Conservation (phyloP, 139 green algal genomes). For the Yamagishiella unicocca region DNA sequence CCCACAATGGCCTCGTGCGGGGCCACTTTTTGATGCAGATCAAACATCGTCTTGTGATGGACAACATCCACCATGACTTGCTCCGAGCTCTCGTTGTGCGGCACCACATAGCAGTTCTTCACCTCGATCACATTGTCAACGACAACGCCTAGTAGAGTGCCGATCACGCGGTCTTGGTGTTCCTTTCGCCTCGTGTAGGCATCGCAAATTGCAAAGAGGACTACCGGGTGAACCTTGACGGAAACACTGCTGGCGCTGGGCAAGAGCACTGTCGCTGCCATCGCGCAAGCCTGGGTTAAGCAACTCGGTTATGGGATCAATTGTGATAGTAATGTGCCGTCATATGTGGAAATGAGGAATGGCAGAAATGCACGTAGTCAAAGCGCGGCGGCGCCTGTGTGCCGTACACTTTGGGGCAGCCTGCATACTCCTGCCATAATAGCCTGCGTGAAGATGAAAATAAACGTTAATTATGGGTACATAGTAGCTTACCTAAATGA, state of each 20-base stretch:
- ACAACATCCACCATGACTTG: slow-evolving; percentile 95
- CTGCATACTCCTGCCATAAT: no score
- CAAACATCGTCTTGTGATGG: slow-evolving; percentile 95
- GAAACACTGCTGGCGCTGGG: slow-evolving; percentile 54
- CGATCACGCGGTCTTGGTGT: slow-evolving; percentile 93
- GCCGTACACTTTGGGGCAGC: no score
- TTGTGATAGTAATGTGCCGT: no score
- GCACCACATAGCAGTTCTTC: slow-evolving; percentile 95
- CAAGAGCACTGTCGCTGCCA: slow-evolving; percentile 42
- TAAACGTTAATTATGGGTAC: no score
- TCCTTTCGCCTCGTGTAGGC: slow-evolving; percentile 91
- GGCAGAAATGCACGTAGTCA: background rate
- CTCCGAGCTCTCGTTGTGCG: slow-evolving; percentile 94
- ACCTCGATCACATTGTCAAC: slow-evolving; percentile 84
- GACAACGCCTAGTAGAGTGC: slow-evolving; percentile 91
- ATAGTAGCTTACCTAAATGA: no score
- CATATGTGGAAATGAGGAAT: background rate
- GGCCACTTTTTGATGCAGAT: slow-evolving; percentile 92
- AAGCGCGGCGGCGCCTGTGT: background rate
- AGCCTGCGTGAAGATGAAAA: no score
- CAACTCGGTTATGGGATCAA: no score
- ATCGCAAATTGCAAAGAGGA: slow-evolving; percentile 95
- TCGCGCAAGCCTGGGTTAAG: background rate
- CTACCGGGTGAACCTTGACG: slow-evolving; percentile 92
- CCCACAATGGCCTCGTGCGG: slow-evolving; percentile 89